Conservation (phyloP, 495 filamentous ascomycete genomes). For the Penicillium subrubescens region DNA sequence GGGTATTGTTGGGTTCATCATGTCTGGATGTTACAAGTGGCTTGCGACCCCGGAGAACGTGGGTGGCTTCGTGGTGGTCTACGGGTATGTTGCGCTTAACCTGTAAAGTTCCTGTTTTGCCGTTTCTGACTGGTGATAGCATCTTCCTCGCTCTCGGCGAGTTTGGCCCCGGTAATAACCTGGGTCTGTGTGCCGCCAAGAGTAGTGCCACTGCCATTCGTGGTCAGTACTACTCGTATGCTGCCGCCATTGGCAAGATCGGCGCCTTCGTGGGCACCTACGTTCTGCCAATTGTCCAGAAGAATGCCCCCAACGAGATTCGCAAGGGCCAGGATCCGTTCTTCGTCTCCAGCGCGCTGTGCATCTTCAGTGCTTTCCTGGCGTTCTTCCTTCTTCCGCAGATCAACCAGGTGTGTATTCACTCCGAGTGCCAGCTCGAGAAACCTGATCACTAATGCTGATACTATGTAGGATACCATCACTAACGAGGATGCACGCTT, state of each 20-base stretch:
- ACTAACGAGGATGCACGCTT: conserved; percentile 70
- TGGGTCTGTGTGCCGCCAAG: conserved; percentile 84
- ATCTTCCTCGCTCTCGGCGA: conserved; percentile 86
- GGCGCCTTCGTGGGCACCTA: conserved; percentile 90
- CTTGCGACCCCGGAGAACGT: conserved; percentile 65
- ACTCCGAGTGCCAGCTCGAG: neutral
- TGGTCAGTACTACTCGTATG: conserved; percentile 90
- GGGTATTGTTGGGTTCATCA: conserved; percentile 81
- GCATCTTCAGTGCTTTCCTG: conserved; percentile 62
- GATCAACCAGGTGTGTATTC: conserved; percentile 59
- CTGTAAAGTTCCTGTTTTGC: neutral
- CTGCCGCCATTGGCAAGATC: conserved; percentile 82
- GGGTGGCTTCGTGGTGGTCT: conserved; percentile 76
- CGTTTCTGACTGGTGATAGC: conserved; percentile 34
- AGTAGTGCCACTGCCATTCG: conserved; percentile 83
- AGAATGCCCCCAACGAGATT: conserved; percentile 60
- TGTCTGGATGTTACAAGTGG: conserved; percentile 71
- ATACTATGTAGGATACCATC: conserved; percentile 59
- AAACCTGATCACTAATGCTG: neutral
- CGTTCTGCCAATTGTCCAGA: conserved; percentile 72
- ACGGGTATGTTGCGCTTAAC: conserved; percentile 44
- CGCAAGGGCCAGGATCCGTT: conserved; percentile 78
- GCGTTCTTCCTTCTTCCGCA: conserved; percentile 62
- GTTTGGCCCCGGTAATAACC: conserved; percentile 87
- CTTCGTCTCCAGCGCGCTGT: conserved; percentile 67